Conservation (phyloP, 2,329 filamentous ascomycete species). For the Alternaria gansuensis region DNA sequence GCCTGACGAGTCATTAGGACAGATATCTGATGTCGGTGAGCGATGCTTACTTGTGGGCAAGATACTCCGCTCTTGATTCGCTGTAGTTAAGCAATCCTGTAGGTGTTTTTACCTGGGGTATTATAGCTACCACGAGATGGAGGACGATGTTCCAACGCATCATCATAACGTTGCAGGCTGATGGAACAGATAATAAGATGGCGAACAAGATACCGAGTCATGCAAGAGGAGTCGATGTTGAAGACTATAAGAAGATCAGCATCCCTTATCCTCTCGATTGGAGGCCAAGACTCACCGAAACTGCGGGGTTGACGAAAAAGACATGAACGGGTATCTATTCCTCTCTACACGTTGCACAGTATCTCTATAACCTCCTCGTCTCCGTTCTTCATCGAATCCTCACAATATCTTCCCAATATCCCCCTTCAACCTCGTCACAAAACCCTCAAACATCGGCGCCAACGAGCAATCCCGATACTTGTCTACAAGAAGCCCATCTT, state of each 20-base stretch:
- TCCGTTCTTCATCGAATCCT: neutral
- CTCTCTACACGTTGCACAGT: neutral
- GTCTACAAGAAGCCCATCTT: slow-evolving; percentile 64
- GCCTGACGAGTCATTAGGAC: neutral
- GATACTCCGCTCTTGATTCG: neutral
- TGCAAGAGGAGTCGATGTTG: neutral
- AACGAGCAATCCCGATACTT: slow-evolving; percentile 79
- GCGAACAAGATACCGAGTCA: neutral
- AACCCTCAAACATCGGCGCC: slow-evolving; percentile 71
- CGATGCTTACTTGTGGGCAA: neutral
- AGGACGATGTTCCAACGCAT: neutral
- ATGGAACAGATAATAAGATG: neutral
- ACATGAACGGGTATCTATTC: neutral
- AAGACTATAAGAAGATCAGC: neutral
- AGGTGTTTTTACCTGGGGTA: neutral
- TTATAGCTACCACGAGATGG: neutral
- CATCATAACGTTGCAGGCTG: neutral
- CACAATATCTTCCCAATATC: slow-evolving; percentile 36
- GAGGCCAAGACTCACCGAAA: neutral
- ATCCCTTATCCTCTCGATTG: neutral
- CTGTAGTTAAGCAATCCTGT: neutral
- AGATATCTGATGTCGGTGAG: neutral
- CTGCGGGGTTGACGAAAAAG: neutral
- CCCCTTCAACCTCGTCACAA: slow-evolving; percentile 64
- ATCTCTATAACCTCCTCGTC: neutral